A percentile compares a stretch with the other conserved stretches of the same genome.
These are phyloP conservation scores for Dispira simplex DNA, from an alignment of 192 early-diverging fungal genomes.

Conservation along the genomic window DNA sequence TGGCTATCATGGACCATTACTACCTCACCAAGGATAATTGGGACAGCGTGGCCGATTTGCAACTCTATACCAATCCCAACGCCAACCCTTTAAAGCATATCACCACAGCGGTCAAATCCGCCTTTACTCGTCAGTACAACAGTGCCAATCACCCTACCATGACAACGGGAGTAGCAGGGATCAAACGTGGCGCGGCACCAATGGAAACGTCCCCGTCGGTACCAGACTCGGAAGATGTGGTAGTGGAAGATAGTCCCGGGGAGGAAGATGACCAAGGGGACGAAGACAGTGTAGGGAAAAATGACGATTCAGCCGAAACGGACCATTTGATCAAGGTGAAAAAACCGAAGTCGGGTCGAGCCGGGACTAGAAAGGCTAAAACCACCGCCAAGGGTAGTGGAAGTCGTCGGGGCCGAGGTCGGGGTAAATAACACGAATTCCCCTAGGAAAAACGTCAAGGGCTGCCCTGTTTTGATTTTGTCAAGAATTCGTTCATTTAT, in stretches of 20 bases:
- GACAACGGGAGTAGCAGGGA: background rate
- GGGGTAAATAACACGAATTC: background rate
- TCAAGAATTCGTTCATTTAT: too few relatives aligned
- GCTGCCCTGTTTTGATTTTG: too few relatives aligned
- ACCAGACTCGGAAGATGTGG: slow-evolving; percentile 11
- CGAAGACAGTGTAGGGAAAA: background rate
- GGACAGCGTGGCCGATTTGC: slow-evolving; percentile 74
- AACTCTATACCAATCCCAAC: slow-evolving; percentile 28
- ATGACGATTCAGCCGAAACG: background rate
- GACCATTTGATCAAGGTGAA: background rate
- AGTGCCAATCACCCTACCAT: slow-evolving; percentile 6
- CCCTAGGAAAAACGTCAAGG: too few relatives aligned
- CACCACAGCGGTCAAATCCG: slow-evolving; percentile 44
- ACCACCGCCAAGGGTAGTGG: slow-evolving; percentile 19
- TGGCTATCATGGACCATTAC: slow-evolving; percentile 84
- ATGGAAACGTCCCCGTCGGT: background rate
- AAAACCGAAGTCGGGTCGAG: background rate
- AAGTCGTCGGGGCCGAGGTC: slow-evolving; percentile 12
- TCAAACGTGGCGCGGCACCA: background rate
- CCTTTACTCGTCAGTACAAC: slow-evolving; percentile 59
- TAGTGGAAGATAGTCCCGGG: background rate
- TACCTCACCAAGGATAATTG: slow-evolving; percentile 76
- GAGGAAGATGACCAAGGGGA: slow-evolving; percentile 2
- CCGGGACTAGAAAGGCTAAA: slow-evolving; percentile 17
- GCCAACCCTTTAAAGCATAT: slow-evolving; percentile 30